Percentiles rank a stretch among this genome's conserved stretches.
Evolutionary conservation across 768 basidiomycete genomes (phyloP).

Genomic region (Gloeostereum incarnatum): DNA sequence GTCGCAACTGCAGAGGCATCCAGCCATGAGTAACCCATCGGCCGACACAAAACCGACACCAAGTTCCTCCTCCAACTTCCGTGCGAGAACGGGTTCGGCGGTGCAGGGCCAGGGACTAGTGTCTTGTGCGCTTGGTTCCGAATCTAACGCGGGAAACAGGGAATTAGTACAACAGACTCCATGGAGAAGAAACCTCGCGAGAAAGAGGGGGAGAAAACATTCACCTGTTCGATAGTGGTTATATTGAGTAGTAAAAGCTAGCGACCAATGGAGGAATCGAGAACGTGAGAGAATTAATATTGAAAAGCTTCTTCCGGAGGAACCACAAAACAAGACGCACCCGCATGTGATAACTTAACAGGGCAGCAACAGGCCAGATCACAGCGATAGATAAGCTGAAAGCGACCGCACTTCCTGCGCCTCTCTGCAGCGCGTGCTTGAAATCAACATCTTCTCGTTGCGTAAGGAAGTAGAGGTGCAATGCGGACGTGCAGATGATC

Average conservation of each 20-base stretch:
- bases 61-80: constrained; percentile 70
- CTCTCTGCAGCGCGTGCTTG: constrained; percentile 38
- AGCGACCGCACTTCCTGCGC: constrained; percentile 72
- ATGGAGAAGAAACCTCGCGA: constrained; percentile 1
- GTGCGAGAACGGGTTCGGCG: constrained; percentile 84
- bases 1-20: constrained; percentile 49
- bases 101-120: constrained; percentile 51
- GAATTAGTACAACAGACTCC: background rate
- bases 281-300: constrained; percentile 9
- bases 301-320: background rate
- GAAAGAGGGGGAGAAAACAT: constrained; percentile 21
- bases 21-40: constrained; percentile 75
- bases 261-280: too few species aligned
- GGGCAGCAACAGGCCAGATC: constrained; percentile 75
- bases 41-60: constrained; percentile 69
- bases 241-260: constrained; percentile 81
- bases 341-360: constrained; percentile 79
- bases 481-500: constrained; percentile 72
- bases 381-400: constrained; percentile 66
- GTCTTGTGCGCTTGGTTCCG: constrained; percentile 77
- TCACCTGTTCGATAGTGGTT: constrained; percentile 93
- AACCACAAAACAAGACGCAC: constrained; percentile 32
- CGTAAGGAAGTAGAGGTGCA: constrained; percentile 71
- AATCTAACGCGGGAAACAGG: constrained; percentile 38
- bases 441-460: constrained; percentile 33